Evolutionary conservation across 2,329 filamentous ascomycete genomes (phyloP), one percentile per base, ranked within the genome.

Genomic region (Metarhizium rileyi): DNA sequence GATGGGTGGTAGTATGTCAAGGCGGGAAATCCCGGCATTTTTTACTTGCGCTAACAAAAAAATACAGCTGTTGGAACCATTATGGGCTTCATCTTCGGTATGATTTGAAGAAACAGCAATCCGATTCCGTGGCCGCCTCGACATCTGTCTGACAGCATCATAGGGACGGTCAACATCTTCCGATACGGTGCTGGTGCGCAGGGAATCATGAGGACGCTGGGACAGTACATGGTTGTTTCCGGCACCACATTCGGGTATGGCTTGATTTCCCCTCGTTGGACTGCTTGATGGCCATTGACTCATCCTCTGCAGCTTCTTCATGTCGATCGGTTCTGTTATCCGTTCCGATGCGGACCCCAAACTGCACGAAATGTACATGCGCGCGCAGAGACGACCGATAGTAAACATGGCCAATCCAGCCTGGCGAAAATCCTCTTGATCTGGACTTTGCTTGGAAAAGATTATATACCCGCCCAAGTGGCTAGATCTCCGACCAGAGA

Each of bases 31-130:
- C 12, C 7, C 14, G 3, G 7, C 10, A 5, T 30, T 28, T 8
- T 4, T 10, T 6, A 30, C 28, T 47, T 42, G 38, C 43, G 23
- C 26, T 44, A 46, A 36, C n/a, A 38, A 12, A 73, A 59, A 73
- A 55, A n/a, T n/a, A 18, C 50, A 97, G 93, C 90, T 69, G 93
- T 98, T 54, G 93, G 93, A 54, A 76, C 87, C 47, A 95, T 95
- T 66, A 96, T 98, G 71, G 93, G 93, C 56, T 97, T 98, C 74
- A 94, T 98, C 62, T 95, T 93, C 61, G 93, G 91, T 94, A 75
- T 46, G 75, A 61, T 49, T 45, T 35, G 51, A 22, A 14, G 3
- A 18, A 40, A 9, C 8, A 12, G 35, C 25, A 20, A 27, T 22
- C 18, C 12, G 4, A 16, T 23, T 18, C 33, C 20, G 16, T 16